These are phyloP conservation scores for Sugiyamaella americana DNA, from an alignment of 805 yeast species.

Conservation along the genomic window DNA sequence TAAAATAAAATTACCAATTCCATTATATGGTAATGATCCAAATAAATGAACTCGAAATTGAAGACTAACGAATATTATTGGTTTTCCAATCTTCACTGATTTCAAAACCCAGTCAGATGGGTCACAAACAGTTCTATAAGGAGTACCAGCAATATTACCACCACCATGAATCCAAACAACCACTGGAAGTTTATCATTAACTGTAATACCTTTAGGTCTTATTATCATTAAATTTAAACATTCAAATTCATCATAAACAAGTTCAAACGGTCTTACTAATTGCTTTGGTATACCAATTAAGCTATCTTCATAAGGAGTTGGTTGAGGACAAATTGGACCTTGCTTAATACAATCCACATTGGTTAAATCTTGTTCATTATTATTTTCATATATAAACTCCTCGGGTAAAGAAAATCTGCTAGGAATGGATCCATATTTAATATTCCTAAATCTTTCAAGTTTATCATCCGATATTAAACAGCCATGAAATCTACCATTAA, in stretches of 20 bases:
- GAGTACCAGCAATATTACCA: constrained; percentile 32
- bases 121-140: constrained; percentile 26
- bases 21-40: constrained; percentile 38
- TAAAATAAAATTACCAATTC: constrained; percentile 37
- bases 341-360: constrained; percentile 14
- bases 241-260: constrained; percentile 26
- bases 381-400: neutral
- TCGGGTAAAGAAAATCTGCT: constrained; percentile 8
- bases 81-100: constrained; percentile 20
- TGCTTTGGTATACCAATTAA: constrained; percentile 21
- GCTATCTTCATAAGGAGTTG: constrained; percentile 16
- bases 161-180: constrained; percentile 39
- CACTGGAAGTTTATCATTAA: constrained; percentile 28
- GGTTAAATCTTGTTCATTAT: constrained; percentile 2
- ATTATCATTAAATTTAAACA: constrained; percentile 31
- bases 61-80: constrained; percentile 34
- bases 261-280: constrained; percentile 17
- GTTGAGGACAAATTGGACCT: constrained; percentile 22
- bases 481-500: constrained; percentile 10
- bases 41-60: constrained; percentile 36
- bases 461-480: neutral
- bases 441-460: constrained; percentile 11
- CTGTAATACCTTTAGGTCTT: constrained; percentile 17
- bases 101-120: constrained; percentile 25
- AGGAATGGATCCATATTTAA: constrained; percentile 9